phyloP scores from a whole-genome alignment of 129 eudicot genomes.

The Flaveria brownii region DNA sequence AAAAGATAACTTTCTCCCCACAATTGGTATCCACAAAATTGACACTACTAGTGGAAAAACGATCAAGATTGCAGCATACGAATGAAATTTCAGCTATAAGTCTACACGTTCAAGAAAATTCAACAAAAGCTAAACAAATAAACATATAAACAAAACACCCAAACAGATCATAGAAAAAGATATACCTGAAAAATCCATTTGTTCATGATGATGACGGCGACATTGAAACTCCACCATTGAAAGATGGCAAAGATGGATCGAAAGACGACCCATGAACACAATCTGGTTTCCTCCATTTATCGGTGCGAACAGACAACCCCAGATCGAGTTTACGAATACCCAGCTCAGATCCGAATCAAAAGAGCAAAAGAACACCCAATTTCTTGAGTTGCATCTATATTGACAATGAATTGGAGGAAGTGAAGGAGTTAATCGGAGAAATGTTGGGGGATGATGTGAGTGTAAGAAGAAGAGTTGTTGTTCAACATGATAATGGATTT shows the following conservation, averaged over 20 bases:
- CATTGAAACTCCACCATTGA: conserved; percentile 99
- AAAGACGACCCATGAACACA: conserved; percentile 82
- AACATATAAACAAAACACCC: neutral
- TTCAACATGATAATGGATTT: conserved; percentile 32
- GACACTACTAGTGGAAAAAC: too few relatives aligned
- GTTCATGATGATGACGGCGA: conserved; percentile 96
- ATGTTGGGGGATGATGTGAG: neutral
- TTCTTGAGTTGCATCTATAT: conserved; percentile 10
- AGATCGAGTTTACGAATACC: conserved; percentile 24
- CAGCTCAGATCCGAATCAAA: conserved; percentile 41
- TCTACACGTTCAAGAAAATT: neutral
- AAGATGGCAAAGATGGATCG: conserved; percentile 78
- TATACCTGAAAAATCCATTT: conserved; percentile 98
- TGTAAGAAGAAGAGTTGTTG: conserved; percentile 31
- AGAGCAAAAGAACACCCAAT: conserved; percentile 16
- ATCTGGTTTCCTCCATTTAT: conserved; percentile 65
- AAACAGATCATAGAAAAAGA: neutral
- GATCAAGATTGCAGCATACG: neutral
- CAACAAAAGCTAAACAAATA: neutral
- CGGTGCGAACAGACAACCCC: conserved; percentile 1
- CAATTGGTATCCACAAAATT: too few relatives aligned
- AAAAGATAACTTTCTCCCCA: too few relatives aligned
- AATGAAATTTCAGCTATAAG: neutral
- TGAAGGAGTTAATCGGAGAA: conserved; percentile 26
- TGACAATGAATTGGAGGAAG: neutral